Evolutionary conservation across 1,284 basidiomycete genomes (phyloP), one percentile per base, ranked within the genome.

Genomic region (Pseudomicrostroma phylloplanum): DNA sequence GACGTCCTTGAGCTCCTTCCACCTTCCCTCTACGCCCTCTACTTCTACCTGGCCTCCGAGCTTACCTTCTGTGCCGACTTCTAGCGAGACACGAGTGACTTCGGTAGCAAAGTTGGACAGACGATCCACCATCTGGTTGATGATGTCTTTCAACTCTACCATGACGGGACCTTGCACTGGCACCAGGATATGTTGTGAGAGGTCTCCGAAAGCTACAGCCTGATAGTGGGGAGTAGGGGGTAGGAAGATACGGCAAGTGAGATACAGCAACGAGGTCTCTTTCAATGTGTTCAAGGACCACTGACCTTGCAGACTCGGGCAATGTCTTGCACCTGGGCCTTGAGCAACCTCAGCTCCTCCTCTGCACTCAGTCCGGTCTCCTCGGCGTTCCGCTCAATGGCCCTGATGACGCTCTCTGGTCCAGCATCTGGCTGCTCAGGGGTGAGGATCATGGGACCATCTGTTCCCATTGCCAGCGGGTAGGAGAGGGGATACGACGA

Each of bases 131-230:
- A 97, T 96, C 53, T 89, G 88, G 77, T 97, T 97, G 83, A 97
- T 96, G 72, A 94, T 92, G 70, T 96, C 91, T 84, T 96, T 96
- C 76, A 97, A 86, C 81, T 96, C 91, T 19, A 93, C 89, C 92
- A 98, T 96, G 64, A 94, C 91, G 63, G 90, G 89, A 68, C 93
- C 93, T 80, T 96, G 91, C 6, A 96, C 94, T 39, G 89, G 90
- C 6, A 96, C 92, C 49, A 90, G 93, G 69, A 98, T 96, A 83
- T 96, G 94, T 82, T 96, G 91, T 54, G 88, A 89, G 68, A 98
- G 82, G 80, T 98, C 94, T 39, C 93, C 93, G 23, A 87, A 85
- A 0, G 94, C 94, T 68, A 98, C 93, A 21, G 93, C 93, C 80
- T 82, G 60, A 42, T 23, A 11, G 9, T 26, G 43, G 15, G 57